phyloP scores from a whole-genome alignment of 2,329 filamentous ascomycete species.

The Pseudogymnoascus sp. region DNA sequence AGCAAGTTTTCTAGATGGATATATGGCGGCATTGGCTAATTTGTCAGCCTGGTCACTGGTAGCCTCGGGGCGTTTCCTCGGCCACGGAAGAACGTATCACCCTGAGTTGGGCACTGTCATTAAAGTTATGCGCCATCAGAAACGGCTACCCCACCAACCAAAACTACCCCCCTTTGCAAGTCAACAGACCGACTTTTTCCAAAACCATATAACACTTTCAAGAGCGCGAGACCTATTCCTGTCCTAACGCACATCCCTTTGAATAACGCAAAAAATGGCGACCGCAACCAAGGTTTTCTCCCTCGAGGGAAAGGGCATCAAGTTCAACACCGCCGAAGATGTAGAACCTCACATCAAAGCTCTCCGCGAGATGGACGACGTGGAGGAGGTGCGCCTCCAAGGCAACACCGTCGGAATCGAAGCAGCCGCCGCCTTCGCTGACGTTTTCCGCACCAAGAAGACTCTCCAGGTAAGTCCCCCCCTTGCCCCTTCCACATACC shows the following conservation, averaged over 20 bases:
- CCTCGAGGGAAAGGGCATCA: slow-evolving; percentile 83
- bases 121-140: neutral
- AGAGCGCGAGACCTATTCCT: neutral
- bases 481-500: slow-evolving; percentile 10
- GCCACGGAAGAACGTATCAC: neutral
- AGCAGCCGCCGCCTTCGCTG: slow-evolving; percentile 76
- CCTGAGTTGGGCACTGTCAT: neutral
- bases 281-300: slow-evolving; percentile 64
- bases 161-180: slow-evolving; percentile 8
- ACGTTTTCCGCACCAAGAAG: slow-evolving; percentile 77
- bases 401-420: slow-evolving; percentile 91
- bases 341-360: slow-evolving; percentile 74
- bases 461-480: slow-evolving; percentile 55
- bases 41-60: slow-evolving; percentile 7
- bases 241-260: neutral
- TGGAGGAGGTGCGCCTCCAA: slow-evolving; percentile 77
- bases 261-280: slow-evolving; percentile 34
- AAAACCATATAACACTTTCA: neutral
- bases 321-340: slow-evolving; percentile 82
- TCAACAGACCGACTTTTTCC: slow-evolving; percentile 7
- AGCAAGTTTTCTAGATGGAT: slow-evolving; percentile 6
- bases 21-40: slow-evolving; percentile 1
- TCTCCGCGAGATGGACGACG: slow-evolving; percentile 60
- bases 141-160: slow-evolving; percentile 6
- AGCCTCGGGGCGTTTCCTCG: slow-evolving; percentile 1